phyloP scores from a whole-genome alignment of 1,284 basidiomycete genomes.

The Mycena citricolor region DNA sequence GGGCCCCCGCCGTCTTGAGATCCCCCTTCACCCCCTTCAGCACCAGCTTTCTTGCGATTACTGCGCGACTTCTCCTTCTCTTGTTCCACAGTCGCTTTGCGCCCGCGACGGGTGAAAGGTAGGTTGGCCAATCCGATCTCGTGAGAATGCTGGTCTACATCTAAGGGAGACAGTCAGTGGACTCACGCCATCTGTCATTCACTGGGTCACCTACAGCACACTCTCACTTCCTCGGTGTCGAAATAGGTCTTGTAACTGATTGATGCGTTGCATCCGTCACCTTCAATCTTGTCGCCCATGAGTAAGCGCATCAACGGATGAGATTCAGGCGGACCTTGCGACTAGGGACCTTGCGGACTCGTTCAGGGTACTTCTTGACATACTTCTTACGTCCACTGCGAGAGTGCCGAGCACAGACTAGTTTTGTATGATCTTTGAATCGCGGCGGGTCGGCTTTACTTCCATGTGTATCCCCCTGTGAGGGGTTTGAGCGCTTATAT shows the following conservation, averaged over 20 bases:
- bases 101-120: constrained; percentile 71
- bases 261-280: constrained; percentile 72
- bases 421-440: constrained; percentile 82
- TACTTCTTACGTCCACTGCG: constrained; percentile 82
- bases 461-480: constrained; percentile 70
- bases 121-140: constrained; percentile 70
- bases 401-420: constrained; percentile 80
- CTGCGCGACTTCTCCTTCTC: constrained; percentile 53
- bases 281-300: constrained; percentile 58
- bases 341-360: constrained; percentile 77
- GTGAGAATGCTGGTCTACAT: constrained; percentile 75
- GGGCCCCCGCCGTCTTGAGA: neutral
- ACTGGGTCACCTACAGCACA: constrained; percentile 73
- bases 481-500: constrained; percentile 19
- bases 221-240: constrained; percentile 74
- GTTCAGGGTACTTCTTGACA: constrained; percentile 78
- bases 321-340: constrained; percentile 56
- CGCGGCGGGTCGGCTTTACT: constrained; percentile 80
- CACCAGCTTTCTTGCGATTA: constrained; percentile 33
- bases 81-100: constrained; percentile 55
- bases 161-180: constrained; percentile 35
- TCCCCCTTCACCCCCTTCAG: constrained; percentile 17
- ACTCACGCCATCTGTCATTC: no score
- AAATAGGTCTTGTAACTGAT: constrained; percentile 83
- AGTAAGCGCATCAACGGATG: neutral